Percentiles rank a stretch among this genome's conserved stretches.
phyloP scores from a whole-genome alignment of 495 filamentous ascomycete genomes.

The Ascobolus immersus region DNA sequence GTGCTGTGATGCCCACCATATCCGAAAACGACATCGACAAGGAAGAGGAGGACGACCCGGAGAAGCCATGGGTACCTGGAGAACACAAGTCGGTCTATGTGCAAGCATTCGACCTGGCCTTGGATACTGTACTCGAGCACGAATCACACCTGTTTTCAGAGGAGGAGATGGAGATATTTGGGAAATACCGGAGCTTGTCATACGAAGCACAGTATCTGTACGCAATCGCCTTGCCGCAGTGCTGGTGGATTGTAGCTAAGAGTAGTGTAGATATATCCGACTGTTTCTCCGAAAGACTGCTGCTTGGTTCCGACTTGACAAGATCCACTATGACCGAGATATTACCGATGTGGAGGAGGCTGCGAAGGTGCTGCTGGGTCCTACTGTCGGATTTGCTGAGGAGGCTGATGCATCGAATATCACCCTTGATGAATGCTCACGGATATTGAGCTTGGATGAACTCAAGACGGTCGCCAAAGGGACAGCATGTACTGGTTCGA shows the following conservation, averaged over 20 bases:
- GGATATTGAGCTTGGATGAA: conserved; percentile 60
- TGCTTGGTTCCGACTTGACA: conserved; percentile 69
- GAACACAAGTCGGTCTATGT: conserved; percentile 98
- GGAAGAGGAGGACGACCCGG: too few species aligned
- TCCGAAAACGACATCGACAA: too few species aligned
- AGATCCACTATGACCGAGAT: conserved; percentile 55
- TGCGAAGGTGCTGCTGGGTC: conserved; percentile 30
- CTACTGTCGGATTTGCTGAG: conserved; percentile 39
- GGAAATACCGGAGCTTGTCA: conserved; percentile 40
- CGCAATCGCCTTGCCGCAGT: conserved; percentile 2
- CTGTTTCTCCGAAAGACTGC: conserved; percentile 83
- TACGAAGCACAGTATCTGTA: conserved; percentile 89
- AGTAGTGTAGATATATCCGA: conserved; percentile 45
- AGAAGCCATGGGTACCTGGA: too few species aligned
- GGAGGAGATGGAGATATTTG: conserved; percentile 54
- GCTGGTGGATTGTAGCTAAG: not conserved
- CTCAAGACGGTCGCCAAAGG: conserved; percentile 66
- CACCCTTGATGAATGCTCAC: conserved; percentile 63
- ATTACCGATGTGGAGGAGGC: conserved; percentile 46
- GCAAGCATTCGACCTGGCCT: conserved; percentile 82
- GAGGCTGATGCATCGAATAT: conserved; percentile 39
- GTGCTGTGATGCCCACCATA: too few species aligned
- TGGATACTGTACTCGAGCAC: conserved; percentile 74
- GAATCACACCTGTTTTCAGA: conserved; percentile 70
- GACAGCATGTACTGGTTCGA: conserved; percentile 59